Base-by-base conservation (phyloP, 1,139 yeast species). In the Trichomonascaceae sp. region DNA sequence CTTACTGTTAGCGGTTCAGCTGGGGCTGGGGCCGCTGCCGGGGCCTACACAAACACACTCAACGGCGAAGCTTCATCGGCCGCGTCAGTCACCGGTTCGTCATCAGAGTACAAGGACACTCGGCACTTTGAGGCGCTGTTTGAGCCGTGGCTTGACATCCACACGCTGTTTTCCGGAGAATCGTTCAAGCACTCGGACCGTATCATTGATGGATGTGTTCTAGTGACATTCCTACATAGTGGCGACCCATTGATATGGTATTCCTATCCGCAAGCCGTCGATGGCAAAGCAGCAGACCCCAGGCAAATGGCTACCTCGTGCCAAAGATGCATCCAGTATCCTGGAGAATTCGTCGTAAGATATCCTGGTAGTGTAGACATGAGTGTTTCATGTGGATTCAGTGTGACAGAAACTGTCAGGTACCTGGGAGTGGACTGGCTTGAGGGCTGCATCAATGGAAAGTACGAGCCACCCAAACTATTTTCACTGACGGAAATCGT, bases 351-450 rank as follows among this genome's bases (percentile, higher is more conserved):
- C 50, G 77, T 82, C 36, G 71, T 82, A 4, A 81, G 93, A 0
- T 81, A 76, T 51, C 94, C 94, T 0, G 76, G 72, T 50, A 93
- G 92, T 0, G 81, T 80, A 49, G 93, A 80, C 55, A 75, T 92
- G 0, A 93, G 93, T 0, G 76, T 81, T 58, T 81, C 81, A 47
- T 80, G 75, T 45, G 94, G 93, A 1, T 82, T 76, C 50, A 82
- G 82, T 50, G 56, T 81, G 42, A 81, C 81, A 28, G 93, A 81
- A 45, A 76, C 84, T 1, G 92, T 81, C 4, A 79, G 79, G 11
- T 45, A 51, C 8, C 47, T 46, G 35, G 60, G 60, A 6, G 34
- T 37, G 16, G 47, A 48, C 17, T 50, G 60, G 20, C 40, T 42
- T 2, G 44, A 43, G 8, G n/a, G n/a, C n/a, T n/a, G n/a, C n/a